A percentile compares a stretch with the other conserved stretches of the same genome.
Evolutionary conservation across 768 basidiomycete genomes (phyloP).

Genomic region (Boletellus ananiceps): DNA sequence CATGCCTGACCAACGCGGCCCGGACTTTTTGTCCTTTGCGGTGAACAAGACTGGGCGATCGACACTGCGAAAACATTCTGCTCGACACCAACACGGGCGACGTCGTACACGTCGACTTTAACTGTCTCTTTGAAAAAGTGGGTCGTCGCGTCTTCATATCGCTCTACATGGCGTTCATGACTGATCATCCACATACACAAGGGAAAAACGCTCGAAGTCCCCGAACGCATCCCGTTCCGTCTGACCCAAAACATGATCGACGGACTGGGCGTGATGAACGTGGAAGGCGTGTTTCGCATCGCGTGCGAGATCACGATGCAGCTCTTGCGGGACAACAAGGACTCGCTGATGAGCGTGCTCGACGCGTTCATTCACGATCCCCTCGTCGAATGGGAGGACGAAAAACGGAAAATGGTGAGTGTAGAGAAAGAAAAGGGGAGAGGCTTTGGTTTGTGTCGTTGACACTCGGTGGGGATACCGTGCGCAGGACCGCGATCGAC

Average conservation of each 20-base stretch:
- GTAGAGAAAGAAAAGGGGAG: too few species aligned
- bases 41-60: conserved; percentile 72
- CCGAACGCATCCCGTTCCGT: conserved; percentile 91
- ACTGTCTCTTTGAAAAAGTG: conserved; percentile 96
- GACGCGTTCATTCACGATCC: conserved; percentile 98
- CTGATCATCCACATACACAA: conserved; percentile 13
- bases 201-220: conserved; percentile 82
- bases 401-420: conserved; percentile 60
- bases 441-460: too few species aligned
- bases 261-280: conserved; percentile 87
- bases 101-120: conserved; percentile 95
- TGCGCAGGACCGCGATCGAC: conserved; percentile 42
- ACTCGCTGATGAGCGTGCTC: conserved; percentile 90
- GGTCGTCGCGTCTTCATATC: neutral
- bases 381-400: conserved; percentile 91
- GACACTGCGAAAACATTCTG: conserved; percentile 95
- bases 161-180: neutral
- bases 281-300: conserved; percentile 91
- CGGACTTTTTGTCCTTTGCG: too few species aligned
- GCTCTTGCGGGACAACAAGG: conserved; percentile 83
- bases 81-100: conserved; percentile 87
- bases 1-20: neutral
- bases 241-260: conserved; percentile 91
- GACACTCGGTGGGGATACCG: neutral
- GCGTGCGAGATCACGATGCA: conserved; percentile 89